Conservation (phyloP, 768 basidiomycete species). For the Boletus huronensis region DNA sequence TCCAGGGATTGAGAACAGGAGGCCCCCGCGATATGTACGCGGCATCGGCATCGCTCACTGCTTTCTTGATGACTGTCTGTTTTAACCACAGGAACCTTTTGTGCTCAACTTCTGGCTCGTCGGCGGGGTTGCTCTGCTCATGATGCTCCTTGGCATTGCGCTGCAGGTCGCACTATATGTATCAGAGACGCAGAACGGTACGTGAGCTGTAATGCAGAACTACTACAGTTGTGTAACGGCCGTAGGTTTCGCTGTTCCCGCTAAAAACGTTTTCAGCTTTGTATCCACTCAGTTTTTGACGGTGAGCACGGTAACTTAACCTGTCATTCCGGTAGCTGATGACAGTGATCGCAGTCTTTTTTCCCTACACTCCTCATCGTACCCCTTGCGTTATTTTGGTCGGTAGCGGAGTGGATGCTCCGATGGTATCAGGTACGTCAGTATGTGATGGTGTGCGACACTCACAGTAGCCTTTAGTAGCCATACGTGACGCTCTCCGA, state of each 20-base stretch:
- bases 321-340: not conserved
- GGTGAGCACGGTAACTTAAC: conserved; percentile 30
- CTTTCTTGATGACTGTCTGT: not conserved
- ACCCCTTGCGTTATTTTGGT: conserved; percentile 50
- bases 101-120: conserved; percentile 39
- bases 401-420: conserved; percentile 51
- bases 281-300: conserved; percentile 45
- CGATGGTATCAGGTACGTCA: conserved; percentile 54
- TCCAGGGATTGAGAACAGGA: conserved; percentile 31
- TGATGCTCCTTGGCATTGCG: conserved; percentile 33
- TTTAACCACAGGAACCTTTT: conserved; percentile 26
- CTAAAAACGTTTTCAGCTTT: conserved; percentile 45
- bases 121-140: conserved; percentile 37
- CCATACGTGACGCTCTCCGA: conserved; percentile 58
- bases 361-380: conserved; percentile 51
- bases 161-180: conserved; percentile 12
- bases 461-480: conserved; percentile 33
- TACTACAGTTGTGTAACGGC: not conserved
- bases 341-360: conserved; percentile 43
- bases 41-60: not conserved
- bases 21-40: conserved; percentile 44
- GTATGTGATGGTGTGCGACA: not conserved
- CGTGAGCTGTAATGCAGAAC: not conserved
- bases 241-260: conserved; percentile 53
- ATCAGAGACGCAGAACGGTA: conserved; percentile 19